A percentile compares a stretch with the other conserved stretches of the same genome.
phyloP scores from a whole-genome alignment of 345 rosid species.

The Hibiscus syriacus region DNA sequence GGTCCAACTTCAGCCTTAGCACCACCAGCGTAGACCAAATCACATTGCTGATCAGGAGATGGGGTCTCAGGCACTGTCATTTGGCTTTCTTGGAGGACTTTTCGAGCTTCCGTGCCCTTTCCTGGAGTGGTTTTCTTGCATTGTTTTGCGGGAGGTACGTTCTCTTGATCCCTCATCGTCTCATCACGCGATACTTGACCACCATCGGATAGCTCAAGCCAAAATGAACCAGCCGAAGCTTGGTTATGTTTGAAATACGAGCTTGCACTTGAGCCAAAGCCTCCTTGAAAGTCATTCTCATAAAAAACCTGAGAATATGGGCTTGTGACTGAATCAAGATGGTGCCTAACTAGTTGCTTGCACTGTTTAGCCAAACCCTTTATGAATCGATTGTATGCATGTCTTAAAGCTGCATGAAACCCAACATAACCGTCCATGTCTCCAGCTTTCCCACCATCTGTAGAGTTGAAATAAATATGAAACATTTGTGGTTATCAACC shows the following conservation, averaged over 20 bases:
- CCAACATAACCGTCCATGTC: slow-evolving; percentile 85
- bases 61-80: slow-evolving; percentile 98
- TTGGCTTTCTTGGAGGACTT: slow-evolving; percentile 53
- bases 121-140: slow-evolving; percentile 67
- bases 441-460: slow-evolving; percentile 61
- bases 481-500: neutral
- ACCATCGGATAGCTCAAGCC: slow-evolving; percentile 66
- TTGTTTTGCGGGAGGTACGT: slow-evolving; percentile 66
- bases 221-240: slow-evolving; percentile 45
- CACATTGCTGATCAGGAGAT: slow-evolving; percentile 91
- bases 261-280: slow-evolving; percentile 37
- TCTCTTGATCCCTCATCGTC: slow-evolving; percentile 64
- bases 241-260: slow-evolving; percentile 41
- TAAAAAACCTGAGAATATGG: slow-evolving; percentile 89
- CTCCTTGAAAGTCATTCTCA: slow-evolving; percentile 59
- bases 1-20: slow-evolving; percentile 71
- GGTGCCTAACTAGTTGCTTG: slow-evolving; percentile 84
- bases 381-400: slow-evolving; percentile 64
- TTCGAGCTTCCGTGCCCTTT: slow-evolving; percentile 45
- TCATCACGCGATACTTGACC: slow-evolving; percentile 28
- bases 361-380: slow-evolving; percentile 77
- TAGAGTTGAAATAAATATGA: neutral
- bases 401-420: slow-evolving; percentile 82
- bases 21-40: slow-evolving; percentile 31
- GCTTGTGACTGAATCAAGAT: slow-evolving; percentile 93